phyloP scores from a whole-genome alignment of 208 protist species.

The Kentomonas sorsogonicus region DNA sequence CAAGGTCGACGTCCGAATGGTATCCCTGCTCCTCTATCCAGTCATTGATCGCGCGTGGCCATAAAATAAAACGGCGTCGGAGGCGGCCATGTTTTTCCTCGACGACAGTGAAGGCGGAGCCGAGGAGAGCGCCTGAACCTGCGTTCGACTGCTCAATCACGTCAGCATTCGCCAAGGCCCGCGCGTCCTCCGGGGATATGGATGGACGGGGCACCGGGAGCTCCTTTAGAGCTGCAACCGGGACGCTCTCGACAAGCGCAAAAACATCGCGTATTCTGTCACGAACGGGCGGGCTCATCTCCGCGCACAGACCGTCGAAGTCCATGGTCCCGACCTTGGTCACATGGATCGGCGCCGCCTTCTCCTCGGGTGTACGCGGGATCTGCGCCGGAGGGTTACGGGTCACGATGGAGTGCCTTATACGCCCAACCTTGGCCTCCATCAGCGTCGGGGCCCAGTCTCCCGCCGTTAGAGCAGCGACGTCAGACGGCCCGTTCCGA shows the following conservation, averaged over 20 bases:
- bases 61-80: slow-evolving; percentile 14
- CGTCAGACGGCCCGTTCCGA: slow-evolving; percentile 12
- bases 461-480: slow-evolving; percentile 9
- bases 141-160: slow-evolving; percentile 7
- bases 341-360: slow-evolving; percentile 4
- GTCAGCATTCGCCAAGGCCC: background rate
- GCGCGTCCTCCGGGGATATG: background rate
- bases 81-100: slow-evolving; percentile 13
- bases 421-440: too few relatives aligned
- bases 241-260: background rate
- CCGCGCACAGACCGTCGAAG: background rate
- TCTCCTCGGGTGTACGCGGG: slow-evolving; percentile 2
- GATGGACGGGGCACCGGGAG: background rate
- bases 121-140: background rate
- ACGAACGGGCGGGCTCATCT: background rate
- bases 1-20: background rate
- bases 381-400: slow-evolving; percentile 6
- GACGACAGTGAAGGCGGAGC: slow-evolving; percentile 14
- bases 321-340: background rate
- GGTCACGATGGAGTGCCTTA: slow-evolving; percentile 10
- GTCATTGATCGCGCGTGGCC: slow-evolving; percentile 11
- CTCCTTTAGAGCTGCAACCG: background rate
- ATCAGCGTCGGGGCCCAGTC: slow-evolving; percentile 14
- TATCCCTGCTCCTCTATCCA: slow-evolving; percentile 15
- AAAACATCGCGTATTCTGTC: background rate